phyloP scores from a whole-genome alignment of 177 flowering plant species.

The Vitis hybrid region DNA sequence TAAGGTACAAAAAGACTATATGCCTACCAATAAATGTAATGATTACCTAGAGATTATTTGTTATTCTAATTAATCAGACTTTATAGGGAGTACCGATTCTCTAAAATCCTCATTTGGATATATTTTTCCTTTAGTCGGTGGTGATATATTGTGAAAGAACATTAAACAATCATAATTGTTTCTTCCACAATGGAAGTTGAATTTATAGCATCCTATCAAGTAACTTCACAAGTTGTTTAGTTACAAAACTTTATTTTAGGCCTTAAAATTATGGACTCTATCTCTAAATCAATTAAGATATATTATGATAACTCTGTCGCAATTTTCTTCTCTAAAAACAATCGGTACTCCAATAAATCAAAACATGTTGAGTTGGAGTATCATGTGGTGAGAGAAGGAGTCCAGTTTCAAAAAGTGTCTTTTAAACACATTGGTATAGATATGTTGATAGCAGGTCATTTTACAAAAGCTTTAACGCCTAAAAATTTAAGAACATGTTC shows the following conservation, averaged over 20 bases:
- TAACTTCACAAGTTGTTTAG: no score
- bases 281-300: background rate
- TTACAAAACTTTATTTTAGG: background rate
- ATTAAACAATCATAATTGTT: background rate
- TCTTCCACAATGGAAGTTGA: no score
- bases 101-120: conserved; percentile 3
- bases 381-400: background rate
- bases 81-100: no score
- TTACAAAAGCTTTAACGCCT: conserved; percentile 1
- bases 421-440: conserved; percentile 7
- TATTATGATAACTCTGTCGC: background rate
- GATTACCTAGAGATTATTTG: no score
- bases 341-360: no score
- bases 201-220: no score
- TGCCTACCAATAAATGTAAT: no score
- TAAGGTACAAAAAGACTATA: no score
- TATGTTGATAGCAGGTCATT: conserved; percentile 6
- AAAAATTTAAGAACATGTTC: conserved; percentile 4
- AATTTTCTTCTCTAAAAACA: conserved; percentile 1
- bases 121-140: background rate
- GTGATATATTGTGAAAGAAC: conserved; percentile 5
- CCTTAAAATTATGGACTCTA: background rate
- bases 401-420: background rate
- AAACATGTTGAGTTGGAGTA: conserved; percentile 10
- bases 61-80: no score